phyloP scores from a whole-genome alignment of 495 filamentous ascomycete genomes.

The Trichoderma reesei region DNA sequence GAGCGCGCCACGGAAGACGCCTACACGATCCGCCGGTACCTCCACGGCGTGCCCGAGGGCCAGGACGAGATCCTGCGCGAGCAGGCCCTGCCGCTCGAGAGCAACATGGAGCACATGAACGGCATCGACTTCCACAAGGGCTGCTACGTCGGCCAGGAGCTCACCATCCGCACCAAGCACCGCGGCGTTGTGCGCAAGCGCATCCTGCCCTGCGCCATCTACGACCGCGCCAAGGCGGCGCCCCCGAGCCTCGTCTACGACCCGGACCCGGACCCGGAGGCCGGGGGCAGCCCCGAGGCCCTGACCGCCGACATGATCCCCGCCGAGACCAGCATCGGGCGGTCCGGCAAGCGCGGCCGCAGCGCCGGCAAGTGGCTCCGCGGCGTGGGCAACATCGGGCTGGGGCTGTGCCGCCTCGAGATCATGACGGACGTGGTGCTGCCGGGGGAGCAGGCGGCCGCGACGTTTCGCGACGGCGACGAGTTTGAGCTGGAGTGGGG shows the following conservation, averaged over 20 bases:
- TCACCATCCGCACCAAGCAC: conserved; percentile 90
- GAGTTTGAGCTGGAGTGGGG: conserved; percentile 37
- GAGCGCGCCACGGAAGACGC: conserved; percentile 22
- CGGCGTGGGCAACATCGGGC: conserved; percentile 72
- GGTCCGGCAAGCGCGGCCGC: conserved; percentile 44
- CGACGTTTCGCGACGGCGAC: conserved; percentile 34
- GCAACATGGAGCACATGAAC: conserved; percentile 70
- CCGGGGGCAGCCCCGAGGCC: conserved; percentile 15
- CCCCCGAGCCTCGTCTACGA: conserved; percentile 40
- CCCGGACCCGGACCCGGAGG: conserved; percentile 16
- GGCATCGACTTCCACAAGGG: conserved; percentile 91
- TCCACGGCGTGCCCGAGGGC: conserved; percentile 77
- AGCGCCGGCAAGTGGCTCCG: conserved; percentile 67
- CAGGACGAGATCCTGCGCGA: conserved; percentile 63
- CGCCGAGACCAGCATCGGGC: conserved; percentile 30
- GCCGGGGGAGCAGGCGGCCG: conserved; percentile 51
- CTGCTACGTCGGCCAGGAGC: conserved; percentile 93
- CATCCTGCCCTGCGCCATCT: conserved; percentile 76
- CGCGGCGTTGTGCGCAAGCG: conserved; percentile 87
- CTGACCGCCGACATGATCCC: conserved; percentile 21
- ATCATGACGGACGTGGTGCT: conserved; percentile 70
- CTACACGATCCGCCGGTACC: conserved; percentile 63
- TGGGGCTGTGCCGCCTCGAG: conserved; percentile 83
- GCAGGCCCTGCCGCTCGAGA: conserved; percentile 67
- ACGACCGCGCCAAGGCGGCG: conserved; percentile 28